phyloP scores from a whole-genome alignment of 306 rosid species.

The Casuarina equisetifolia region DNA sequence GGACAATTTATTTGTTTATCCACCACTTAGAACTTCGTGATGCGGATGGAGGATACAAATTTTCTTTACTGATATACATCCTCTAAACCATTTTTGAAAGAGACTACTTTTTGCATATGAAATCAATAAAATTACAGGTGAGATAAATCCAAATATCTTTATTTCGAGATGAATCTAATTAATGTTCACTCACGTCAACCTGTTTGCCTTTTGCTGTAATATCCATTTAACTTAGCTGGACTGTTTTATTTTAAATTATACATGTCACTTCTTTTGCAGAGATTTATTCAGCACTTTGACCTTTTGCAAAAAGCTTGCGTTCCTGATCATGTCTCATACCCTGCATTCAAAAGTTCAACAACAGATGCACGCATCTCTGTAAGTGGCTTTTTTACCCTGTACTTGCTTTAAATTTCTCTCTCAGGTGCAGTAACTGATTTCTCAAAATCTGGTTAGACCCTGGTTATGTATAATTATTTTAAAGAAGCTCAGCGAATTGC shows the following conservation, averaged over 20 bases:
- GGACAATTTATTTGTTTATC: background rate
- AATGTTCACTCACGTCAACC: background rate
- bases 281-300: constrained; percentile 92
- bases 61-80: background rate
- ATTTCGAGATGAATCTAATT: too few relatives aligned
- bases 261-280: constrained; percentile 43
- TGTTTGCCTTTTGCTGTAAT: background rate
- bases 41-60: background rate
- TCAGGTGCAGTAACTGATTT: constrained; percentile 4
- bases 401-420: background rate
- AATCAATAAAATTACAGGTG: background rate
- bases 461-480: constrained; percentile 69
- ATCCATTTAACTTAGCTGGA: background rate
- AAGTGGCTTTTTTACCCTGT: constrained; percentile 35
- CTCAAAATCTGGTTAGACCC: constrained; percentile 47
- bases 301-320: constrained; percentile 83
- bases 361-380: constrained; percentile 57
- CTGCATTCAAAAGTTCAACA: constrained; percentile 61
- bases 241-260: background rate
- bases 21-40: background rate
- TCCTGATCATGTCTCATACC: constrained; percentile 68
- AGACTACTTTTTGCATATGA: background rate
- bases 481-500: constrained; percentile 90
- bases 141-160: background rate
- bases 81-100: background rate